Conservation (phyloP, 164 flowering plant species). For the Buxus sempervirens region DNA sequence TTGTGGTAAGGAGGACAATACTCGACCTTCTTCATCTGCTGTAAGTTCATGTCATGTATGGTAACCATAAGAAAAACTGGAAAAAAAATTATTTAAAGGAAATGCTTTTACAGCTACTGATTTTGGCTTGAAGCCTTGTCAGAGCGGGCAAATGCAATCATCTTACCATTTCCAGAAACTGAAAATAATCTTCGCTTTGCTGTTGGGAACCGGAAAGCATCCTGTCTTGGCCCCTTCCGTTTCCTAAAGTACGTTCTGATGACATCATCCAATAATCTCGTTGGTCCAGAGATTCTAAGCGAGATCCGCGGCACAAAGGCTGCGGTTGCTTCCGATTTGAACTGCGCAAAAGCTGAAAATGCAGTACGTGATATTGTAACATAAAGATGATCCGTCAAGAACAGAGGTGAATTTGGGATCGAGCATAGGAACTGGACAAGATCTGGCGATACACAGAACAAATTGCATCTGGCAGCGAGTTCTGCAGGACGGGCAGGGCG, state of each 20-base stretch:
- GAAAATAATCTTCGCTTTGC: slow-evolving; percentile 26
- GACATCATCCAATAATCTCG: slow-evolving; percentile 14
- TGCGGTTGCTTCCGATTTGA: slow-evolving; percentile 5
- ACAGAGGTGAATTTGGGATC: slow-evolving; percentile 41
- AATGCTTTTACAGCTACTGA: neutral
- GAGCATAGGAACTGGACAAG: slow-evolving; percentile 34
- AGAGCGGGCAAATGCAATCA: neutral
- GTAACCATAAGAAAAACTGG: neutral
- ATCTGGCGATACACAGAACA: slow-evolving; percentile 25
- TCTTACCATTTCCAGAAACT: slow-evolving; percentile 20
- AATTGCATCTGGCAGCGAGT: slow-evolving; percentile 28
- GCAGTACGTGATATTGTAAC: slow-evolving; percentile 29
- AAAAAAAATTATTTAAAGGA: neutral
- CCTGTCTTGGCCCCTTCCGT: slow-evolving; percentile 29
- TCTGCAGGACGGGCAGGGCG: slow-evolving; percentile 31
- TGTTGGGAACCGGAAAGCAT: neutral
- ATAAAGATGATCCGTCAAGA: slow-evolving; percentile 14
- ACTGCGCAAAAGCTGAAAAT: slow-evolving; percentile 13
- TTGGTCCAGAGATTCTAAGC: slow-evolving; percentile 8
- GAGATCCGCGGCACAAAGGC: slow-evolving; percentile 16
- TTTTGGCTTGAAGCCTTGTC: no score
- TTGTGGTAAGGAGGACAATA: neutral
- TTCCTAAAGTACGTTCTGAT: slow-evolving; percentile 31
- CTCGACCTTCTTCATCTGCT: slow-evolving; percentile 7
- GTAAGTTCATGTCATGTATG: slow-evolving; percentile 8